Evolutionary conservation across 2,329 filamentous ascomycete species (phyloP), one percentile per base, ranked within the genome.

Genomic region (Fusarium sp.): DNA sequence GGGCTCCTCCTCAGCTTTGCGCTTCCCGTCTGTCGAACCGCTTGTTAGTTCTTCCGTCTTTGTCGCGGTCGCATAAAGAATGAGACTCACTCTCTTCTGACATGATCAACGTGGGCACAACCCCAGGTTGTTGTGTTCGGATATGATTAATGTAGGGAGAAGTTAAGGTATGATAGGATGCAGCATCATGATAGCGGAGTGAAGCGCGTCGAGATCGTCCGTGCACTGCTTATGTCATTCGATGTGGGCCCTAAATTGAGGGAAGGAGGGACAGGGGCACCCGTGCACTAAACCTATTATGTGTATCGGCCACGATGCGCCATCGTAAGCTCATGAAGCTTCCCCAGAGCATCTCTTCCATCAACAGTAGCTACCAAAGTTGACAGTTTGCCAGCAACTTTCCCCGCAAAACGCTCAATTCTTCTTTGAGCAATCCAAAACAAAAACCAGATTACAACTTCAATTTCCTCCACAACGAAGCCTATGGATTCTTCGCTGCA

Each of bases 401-500:
- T 59, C 51, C 45, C 59, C 57, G 22, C 58, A n/a, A 50, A 47
- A 47, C 56, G 12, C 18, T 45, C 38, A 63, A 46, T n/a, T 27
- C 25, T 25, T 18, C 16, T 5, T 20, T 6, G 6, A 8, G 25
- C 8, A 11, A 25, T 3, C 9, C 20, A 5, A 44, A 47, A 40
- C 46, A 22, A 51, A 34, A 8, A 32, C 45, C 44, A 44, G 56
- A 32, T 8, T 7, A 56, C 14, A 14, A 38, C 14, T 15, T 16
- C 18, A 25, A 29, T 45, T 49, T 43, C 42, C 24, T 47, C 46
- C 44, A 52, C 67, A 70, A 46, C 59, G 44, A 62, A 68, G 79
- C 86, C 85, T 84, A 92, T 93, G 90, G 91, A 92, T 88, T 89
- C 90, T 78, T 93, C 92, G 86, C 86, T 97, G 82, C 90, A 91